Conservation (phyloP, 2,329 filamentous ascomycete species). For the Neopestalotiopsis rosae region DNA sequence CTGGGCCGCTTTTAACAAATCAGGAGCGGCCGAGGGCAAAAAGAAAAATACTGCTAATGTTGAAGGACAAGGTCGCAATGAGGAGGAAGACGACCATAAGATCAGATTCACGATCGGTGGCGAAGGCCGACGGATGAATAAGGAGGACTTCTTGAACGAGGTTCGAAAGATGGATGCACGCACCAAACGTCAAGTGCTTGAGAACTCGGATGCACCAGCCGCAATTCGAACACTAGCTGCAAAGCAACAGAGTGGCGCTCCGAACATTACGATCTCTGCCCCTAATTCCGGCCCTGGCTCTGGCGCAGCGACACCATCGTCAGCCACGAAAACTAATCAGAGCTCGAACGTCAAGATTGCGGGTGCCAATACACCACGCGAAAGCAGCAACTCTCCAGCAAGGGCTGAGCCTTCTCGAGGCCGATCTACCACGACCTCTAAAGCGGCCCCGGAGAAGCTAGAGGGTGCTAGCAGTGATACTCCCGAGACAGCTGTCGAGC, state of each 20-base stretch:
- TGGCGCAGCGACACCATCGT: conserved; percentile 34
- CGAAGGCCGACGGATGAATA: conserved; percentile 77
- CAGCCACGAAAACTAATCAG: conserved; percentile 21
- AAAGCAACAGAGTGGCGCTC: conserved; percentile 31
- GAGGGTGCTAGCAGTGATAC: conserved; percentile 41
- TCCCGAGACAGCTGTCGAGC: conserved; percentile 73
- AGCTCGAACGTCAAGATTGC: conserved; percentile 17
- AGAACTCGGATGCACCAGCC: conserved; percentile 53
- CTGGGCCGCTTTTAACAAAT: conserved; percentile 55
- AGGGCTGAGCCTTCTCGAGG: conserved; percentile 9
- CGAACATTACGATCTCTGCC: background rate
- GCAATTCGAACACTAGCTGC: conserved; percentile 54
- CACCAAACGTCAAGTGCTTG: conserved; percentile 60
- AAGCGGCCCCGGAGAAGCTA: background rate
- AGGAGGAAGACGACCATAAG: conserved; percentile 63
- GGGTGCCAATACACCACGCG: background rate
- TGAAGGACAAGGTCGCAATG: conserved; percentile 53
- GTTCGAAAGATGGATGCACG: conserved; percentile 75
- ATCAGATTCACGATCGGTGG: conserved; percentile 80
- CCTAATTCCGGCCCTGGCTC: background rate
- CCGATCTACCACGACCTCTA: background rate
- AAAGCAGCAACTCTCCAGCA: background rate
- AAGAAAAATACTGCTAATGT: conserved; percentile 42
- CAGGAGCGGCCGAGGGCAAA: conserved; percentile 37
- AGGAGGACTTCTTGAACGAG: conserved; percentile 78